Evolutionary conservation across 164 flowering plant genomes (phyloP), one percentile per base, ranked within the genome.

Genomic region (Tetracentron sinense): DNA sequence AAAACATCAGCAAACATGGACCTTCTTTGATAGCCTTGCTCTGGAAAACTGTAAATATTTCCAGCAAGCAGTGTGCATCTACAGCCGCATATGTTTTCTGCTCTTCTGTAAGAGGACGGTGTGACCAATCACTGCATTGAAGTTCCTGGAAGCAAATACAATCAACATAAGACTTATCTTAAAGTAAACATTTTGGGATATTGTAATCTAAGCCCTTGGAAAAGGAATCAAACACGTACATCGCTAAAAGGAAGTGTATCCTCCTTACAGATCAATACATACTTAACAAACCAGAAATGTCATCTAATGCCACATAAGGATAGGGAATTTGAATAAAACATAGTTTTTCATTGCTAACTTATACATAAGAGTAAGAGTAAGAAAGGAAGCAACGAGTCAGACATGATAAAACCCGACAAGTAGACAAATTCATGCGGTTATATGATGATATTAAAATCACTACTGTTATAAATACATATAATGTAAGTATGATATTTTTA

Each of bases 111-210:
- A 91, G 89, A 69, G 97, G 99, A 35, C 97, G 97, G 52, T 21
- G 65, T 54, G 99, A 91, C 97, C 99, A 91, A 71, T 94, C 97
- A 83, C 97, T 94, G 75, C 96, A 91, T 72, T 94, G 99, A 70
- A 88, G 89, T 70, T 91, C 99, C 99, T 94, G 70, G 71, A 75
- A 71, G 48, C 60, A 73, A 21, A 64, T 15, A 65, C 59, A 23
- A 55, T 12, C 21, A 22, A 58, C 23, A 54, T 62, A 55, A 58
- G 58, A 50, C 46, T 15, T 28, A 38, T 35, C 22, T 27, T 27
- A 15, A 6, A 27, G 8, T 16, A 53, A 52, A 15, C 17, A n/a
- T 35, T 53, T 33, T 42, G 19, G 38, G 66, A 21, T 42, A 27
- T 27, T 26, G 31, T 44, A 52, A 52, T 53, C 49, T 11, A 35